Evolutionary conservation across 2,329 filamentous ascomycete species (phyloP).

Genomic region (Neofusicoccum ribis): DNA sequence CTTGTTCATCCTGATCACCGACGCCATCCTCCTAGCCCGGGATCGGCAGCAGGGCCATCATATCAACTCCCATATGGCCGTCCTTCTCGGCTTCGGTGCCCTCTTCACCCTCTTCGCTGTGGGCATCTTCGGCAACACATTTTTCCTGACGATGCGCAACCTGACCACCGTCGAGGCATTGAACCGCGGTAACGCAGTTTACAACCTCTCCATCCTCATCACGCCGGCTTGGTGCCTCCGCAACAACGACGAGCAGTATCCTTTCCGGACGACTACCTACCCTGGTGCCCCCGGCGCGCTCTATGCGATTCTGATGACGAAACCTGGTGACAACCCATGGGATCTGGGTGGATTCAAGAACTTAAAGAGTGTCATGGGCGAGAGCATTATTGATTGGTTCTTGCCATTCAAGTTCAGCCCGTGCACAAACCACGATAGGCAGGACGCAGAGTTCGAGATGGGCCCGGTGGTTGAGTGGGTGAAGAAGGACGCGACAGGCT

Average conservation of each 20-base stretch:
- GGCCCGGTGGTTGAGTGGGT: conserved; percentile 62
- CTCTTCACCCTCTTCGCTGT: conserved; percentile 80
- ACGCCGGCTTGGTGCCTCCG: conserved; percentile 42
- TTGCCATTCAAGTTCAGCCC: conserved; percentile 75
- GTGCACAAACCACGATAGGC: conserved; percentile 66
- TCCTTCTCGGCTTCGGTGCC: conserved; percentile 63
- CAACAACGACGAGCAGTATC: conserved; percentile 2
- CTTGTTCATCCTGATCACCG: conserved; percentile 61
- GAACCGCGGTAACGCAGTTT: conserved; percentile 55
- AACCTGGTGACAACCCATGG: conserved; percentile 81
- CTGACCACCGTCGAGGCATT: conserved; percentile 83
- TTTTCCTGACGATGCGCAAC: conserved; percentile 70
- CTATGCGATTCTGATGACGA: conserved; percentile 77
- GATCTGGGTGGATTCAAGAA: conserved; percentile 71
- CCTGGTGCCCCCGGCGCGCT: conserved; percentile 41
- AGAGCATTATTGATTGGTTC: conserved; percentile 71
- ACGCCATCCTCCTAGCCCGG: conserved; percentile 62
- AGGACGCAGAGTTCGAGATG: conserved; percentile 67
- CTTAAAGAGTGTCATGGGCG: conserved; percentile 78
- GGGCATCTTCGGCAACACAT: conserved; percentile 73
- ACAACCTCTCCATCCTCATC: conserved; percentile 74
- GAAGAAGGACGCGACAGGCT: conserved; percentile 15
- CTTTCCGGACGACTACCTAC: conserved; percentile 7
- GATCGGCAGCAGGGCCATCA: conserved; percentile 44
- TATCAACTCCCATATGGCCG: conserved; percentile 63